Evolutionary conservation across 768 basidiomycete species (phyloP).

Genomic region (Brasilioporus rufonigricans): DNA sequence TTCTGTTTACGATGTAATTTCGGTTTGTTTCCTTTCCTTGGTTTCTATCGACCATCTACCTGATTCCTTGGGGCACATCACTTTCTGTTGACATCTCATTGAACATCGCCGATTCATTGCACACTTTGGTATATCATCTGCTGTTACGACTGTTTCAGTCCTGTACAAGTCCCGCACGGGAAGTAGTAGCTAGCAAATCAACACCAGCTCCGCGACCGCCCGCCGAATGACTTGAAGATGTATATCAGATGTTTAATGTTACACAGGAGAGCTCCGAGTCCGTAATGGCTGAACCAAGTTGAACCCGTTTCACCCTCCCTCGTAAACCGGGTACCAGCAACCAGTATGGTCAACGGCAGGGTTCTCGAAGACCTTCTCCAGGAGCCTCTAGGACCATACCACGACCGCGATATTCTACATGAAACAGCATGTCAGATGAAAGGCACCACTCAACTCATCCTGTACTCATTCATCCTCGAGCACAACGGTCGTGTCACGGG

Average conservation of each 20-base stretch:
- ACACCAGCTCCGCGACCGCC: not conserved
- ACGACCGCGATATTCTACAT: constrained; percentile 24
- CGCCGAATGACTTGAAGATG: not conserved
- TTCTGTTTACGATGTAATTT: constrained; percentile 31
- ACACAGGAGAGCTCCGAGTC: too few species aligned
- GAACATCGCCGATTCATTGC: constrained; percentile 24
- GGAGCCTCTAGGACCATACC: constrained; percentile 31
- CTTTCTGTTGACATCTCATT: constrained; percentile 23
- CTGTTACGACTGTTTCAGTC: constrained; percentile 28
- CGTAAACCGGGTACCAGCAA: not conserved
- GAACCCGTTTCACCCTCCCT: too few species aligned
- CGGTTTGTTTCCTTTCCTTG: constrained; percentile 19
- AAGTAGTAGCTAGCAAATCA: constrained; percentile 21
- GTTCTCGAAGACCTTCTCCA: constrained; percentile 24
- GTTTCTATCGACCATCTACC: constrained; percentile 25
- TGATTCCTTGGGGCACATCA: constrained; percentile 23
- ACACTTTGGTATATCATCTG: constrained; percentile 29
- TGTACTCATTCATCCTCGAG: constrained; percentile 33
- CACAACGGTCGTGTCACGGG: constrained; percentile 23
- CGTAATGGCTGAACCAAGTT: too few species aligned
- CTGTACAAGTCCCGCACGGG: constrained; percentile 27
- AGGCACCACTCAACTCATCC: constrained; percentile 11
- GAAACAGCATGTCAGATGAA: constrained; percentile 17
- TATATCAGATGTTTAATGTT: too few species aligned
- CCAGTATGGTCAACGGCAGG: constrained; percentile 17